These are phyloP conservation scores for Nakazawaea anatomiae DNA, from an alignment of 805 yeast species.

Conservation along the genomic window DNA sequence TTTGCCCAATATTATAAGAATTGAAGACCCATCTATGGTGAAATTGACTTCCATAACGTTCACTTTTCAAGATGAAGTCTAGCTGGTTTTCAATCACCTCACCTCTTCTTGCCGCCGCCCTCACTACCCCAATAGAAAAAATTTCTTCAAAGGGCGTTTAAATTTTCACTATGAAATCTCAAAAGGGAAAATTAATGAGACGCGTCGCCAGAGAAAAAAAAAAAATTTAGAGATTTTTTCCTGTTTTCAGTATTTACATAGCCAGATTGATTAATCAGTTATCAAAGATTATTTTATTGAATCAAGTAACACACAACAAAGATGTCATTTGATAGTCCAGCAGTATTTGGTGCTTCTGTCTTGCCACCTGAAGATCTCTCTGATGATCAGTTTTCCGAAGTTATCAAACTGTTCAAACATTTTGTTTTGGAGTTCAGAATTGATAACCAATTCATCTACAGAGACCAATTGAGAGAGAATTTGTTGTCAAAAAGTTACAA, in stretches of 20 bases:
- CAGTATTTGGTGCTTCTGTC: slow-evolving; percentile 70
- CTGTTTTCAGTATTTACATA: background rate
- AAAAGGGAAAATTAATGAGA: slow-evolving; percentile 9
- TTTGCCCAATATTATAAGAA: too few relatives aligned
- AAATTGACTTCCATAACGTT: too few relatives aligned
- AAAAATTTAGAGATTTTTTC: background rate
- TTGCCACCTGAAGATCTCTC: slow-evolving; percentile 75
- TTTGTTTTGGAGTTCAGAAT: slow-evolving; percentile 84
- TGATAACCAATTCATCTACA: slow-evolving; percentile 74
- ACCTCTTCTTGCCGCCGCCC: background rate
- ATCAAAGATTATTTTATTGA: too few relatives aligned
- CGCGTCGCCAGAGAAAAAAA: slow-evolving; percentile 4
- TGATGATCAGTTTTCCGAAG: slow-evolving; percentile 60
- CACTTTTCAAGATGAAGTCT: too few relatives aligned
- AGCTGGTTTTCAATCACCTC: too few relatives aligned
- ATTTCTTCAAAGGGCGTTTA: background rate
- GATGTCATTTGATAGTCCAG: slow-evolving; percentile 75
- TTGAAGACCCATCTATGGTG: too few relatives aligned
- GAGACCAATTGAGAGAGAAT: slow-evolving; percentile 89
- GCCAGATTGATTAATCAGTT: too few relatives aligned
- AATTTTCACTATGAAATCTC: background rate
- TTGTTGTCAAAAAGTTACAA: slow-evolving; percentile 69
- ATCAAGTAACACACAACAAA: background rate
- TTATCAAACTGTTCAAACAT: slow-evolving; percentile 69
- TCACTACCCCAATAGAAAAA: background rate